These are phyloP conservation scores for Dalbergia cochinchinensis DNA, from an alignment of 306 rosid species.

Conservation along the genomic window DNA sequence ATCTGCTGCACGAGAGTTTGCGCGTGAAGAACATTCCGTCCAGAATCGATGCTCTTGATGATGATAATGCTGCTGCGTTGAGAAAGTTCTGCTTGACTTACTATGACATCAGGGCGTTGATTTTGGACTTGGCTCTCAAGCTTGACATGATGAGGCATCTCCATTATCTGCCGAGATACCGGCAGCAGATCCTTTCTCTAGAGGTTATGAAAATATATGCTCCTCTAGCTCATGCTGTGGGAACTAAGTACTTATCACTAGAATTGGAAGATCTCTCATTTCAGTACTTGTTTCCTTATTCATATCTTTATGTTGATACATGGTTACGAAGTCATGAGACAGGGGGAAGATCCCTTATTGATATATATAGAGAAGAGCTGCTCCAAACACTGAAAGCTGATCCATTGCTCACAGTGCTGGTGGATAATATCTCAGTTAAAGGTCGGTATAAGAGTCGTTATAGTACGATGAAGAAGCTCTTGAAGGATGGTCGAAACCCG, in stretches of 20 bases:
- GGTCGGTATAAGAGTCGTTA: constrained; percentile 90
- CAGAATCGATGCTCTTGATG: constrained; percentile 68
- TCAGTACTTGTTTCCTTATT: constrained; percentile 80
- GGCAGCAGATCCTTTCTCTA: constrained; percentile 77
- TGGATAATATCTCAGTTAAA: constrained; percentile 63
- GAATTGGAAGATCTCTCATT: constrained; percentile 90
- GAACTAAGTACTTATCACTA: constrained; percentile 69
- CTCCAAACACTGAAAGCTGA: constrained; percentile 60
- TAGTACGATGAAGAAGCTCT: constrained; percentile 92
- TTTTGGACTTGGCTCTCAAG: constrained; percentile 75
- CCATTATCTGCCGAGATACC: constrained; percentile 73
- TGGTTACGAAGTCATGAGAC: constrained; percentile 80
- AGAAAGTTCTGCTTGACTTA: constrained; percentile 82
- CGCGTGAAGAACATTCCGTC: constrained; percentile 65
- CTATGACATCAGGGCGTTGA: constrained; percentile 86
- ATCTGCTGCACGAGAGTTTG: constrained; percentile 77
- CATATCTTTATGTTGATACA: constrained; percentile 75
- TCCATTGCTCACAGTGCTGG: constrained; percentile 55
- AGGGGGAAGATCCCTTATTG: constrained; percentile 67
- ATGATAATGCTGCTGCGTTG: constrained; percentile 73
- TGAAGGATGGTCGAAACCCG: constrained; percentile 86
- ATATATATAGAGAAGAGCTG: constrained; percentile 65
- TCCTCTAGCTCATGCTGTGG: constrained; percentile 89
- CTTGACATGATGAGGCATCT: constrained; percentile 85
- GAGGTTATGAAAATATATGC: constrained; percentile 82